phyloP scores from a whole-genome alignment of 2,329 filamentous ascomycete species.

The Botrytis sinoallii region DNA sequence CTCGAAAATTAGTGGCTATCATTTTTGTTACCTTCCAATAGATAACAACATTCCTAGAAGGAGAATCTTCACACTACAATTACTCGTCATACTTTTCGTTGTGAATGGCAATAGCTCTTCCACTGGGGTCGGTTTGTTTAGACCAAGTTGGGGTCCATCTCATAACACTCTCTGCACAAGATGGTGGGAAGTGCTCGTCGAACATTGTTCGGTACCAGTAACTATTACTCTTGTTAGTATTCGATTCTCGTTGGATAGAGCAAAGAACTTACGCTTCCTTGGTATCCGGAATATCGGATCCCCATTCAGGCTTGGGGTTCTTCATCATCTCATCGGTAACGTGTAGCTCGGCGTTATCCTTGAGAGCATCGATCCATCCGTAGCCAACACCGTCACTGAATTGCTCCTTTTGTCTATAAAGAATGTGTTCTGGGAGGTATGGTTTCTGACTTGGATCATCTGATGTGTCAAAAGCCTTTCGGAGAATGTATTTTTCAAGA shows the following conservation, averaged over 20 bases:
- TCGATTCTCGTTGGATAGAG: not conserved
- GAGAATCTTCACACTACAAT: constrained; percentile 20
- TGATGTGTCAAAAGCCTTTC: constrained; percentile 93
- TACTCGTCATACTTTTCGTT: constrained; percentile 65
- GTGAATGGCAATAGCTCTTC: constrained; percentile 75
- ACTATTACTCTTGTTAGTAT: constrained; percentile 40
- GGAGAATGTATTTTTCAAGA: constrained; percentile 97
- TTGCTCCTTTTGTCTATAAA: constrained; percentile 99
- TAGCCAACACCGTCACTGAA: constrained; percentile 98
- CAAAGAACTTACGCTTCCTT: constrained; percentile 77
- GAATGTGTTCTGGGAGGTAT: constrained; percentile 93
- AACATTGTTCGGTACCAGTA: constrained; percentile 99
- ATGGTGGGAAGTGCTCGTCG: constrained; percentile 94
- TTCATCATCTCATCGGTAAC: constrained; percentile 98
- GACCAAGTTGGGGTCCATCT: constrained; percentile 98
- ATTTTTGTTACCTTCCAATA: not conserved
- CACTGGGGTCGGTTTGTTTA: constrained; percentile 91
- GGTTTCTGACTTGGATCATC: constrained; percentile 77
- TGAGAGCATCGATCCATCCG: constrained; percentile 96
- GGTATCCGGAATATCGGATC: constrained; percentile 83
- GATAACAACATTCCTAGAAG: constrained; percentile 3
- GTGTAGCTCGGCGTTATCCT: constrained; percentile 85
- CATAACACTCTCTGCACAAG: constrained; percentile 90
- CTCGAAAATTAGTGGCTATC: not conserved
- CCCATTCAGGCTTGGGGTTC: constrained; percentile 97